Evolutionary conservation across 805 yeast genomes (phyloP).

Genomic region (Schwanniomyces pseudopolymorphus): DNA sequence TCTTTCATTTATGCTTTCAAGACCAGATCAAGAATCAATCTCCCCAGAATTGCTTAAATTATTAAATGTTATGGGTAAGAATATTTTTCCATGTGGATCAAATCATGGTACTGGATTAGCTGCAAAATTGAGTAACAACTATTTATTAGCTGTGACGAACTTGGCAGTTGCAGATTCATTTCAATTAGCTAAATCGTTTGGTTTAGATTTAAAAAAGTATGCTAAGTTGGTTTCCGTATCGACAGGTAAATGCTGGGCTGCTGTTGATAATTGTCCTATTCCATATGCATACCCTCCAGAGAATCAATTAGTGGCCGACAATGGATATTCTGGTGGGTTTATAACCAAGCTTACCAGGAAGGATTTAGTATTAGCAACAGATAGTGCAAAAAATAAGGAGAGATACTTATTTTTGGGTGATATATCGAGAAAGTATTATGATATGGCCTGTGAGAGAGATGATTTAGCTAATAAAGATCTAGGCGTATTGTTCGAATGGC

Average conservation of each 20-base stretch:
- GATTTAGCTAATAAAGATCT: slow-evolving; percentile 41
- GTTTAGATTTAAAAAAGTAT: slow-evolving; percentile 45
- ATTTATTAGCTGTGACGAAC: slow-evolving; percentile 52
- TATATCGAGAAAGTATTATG: slow-evolving; percentile 39
- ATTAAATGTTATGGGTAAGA: slow-evolving; percentile 18
- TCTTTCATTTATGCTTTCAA: slow-evolving; percentile 52
- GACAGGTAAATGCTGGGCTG: slow-evolving; percentile 55
- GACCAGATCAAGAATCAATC: slow-evolving; percentile 26
- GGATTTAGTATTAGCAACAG: slow-evolving; percentile 44
- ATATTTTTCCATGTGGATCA: slow-evolving; percentile 48
- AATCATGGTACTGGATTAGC: slow-evolving; percentile 53
- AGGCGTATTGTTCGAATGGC: slow-evolving; percentile 44
- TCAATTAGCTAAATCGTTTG: slow-evolving; percentile 50
- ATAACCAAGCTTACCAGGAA: slow-evolving; percentile 46
- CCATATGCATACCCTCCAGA: slow-evolving; percentile 45
- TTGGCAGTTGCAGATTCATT: slow-evolving; percentile 56
- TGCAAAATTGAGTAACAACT: slow-evolving; percentile 55
- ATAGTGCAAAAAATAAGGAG: slow-evolving; percentile 30
- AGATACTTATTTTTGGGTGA: slow-evolving; percentile 41
- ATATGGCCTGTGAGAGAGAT: slow-evolving; percentile 41
- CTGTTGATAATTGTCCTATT: slow-evolving; percentile 55
- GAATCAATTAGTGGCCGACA: slow-evolving; percentile 33
- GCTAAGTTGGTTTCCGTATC: slow-evolving; percentile 51
- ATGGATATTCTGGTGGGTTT: slow-evolving; percentile 48
- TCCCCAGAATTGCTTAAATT: slow-evolving; percentile 29